phyloP scores from a whole-genome alignment of 2,329 filamentous ascomycete genomes.

The Lasiodiplodia gonubiensis region DNA sequence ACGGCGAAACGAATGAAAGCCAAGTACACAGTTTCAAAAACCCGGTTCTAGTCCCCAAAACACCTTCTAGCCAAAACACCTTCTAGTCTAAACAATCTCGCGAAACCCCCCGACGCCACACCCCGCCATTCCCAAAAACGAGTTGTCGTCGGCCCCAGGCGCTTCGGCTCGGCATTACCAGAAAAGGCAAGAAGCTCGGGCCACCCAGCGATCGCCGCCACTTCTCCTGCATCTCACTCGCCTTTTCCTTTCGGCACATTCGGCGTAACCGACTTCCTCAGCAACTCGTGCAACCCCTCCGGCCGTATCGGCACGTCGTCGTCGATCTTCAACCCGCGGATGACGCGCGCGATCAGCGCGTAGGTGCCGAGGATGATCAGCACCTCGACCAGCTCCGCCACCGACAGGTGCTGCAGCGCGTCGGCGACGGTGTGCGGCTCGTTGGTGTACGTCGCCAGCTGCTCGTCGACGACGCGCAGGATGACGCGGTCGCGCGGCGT shows the following conservation, averaged over 20 bases:
- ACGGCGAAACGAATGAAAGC: no score
- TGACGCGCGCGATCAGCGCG: conserved; percentile 6
- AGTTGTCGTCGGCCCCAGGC: no score
- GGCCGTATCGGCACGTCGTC: conserved; percentile 9
- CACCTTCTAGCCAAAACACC: no score
- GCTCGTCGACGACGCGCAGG: conserved; percentile 22
- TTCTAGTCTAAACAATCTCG: no score
- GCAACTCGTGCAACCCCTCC: background rate
- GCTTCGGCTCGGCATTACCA: no score
- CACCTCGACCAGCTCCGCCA: conserved; percentile 17
- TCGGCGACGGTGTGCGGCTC: conserved; percentile 6
- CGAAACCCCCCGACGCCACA: no score
- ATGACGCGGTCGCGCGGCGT: background rate
- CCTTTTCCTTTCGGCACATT: background rate
- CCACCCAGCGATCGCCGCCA: no score
- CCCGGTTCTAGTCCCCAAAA: no score
- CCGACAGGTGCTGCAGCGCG: background rate
- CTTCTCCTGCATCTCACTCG: no score
- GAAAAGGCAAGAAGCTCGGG: no score
- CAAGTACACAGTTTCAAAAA: no score
- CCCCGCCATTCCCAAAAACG: no score
- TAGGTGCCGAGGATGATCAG: conserved; percentile 19
- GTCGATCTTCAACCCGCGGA: conserved; percentile 18
- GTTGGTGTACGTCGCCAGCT: conserved; percentile 22
- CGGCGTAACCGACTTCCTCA: conserved; percentile 20